Base-by-base conservation (phyloP, 495 filamentous ascomycete species). In the Podospora tetraspora region DNA sequence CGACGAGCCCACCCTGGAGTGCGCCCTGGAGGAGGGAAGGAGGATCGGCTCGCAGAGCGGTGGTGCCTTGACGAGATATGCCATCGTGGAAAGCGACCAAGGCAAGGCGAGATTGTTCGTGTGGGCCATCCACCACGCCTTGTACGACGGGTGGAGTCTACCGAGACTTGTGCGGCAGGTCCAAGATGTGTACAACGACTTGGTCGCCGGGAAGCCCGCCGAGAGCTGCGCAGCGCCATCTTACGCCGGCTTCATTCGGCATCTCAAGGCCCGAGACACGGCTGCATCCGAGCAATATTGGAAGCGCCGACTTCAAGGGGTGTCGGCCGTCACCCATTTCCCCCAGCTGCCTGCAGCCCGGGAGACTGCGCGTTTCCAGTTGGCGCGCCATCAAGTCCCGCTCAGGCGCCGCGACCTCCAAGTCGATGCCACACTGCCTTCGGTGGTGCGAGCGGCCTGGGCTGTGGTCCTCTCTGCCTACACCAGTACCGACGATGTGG, bases 131-230 rank as follows among this genome's bases (percentile, higher is more conserved):
- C 88, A 90, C 66, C 88, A 91, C 70, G 83, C 85, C 1, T 72
- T 91, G 5, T 91, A 89, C 71, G 89, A 91, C 67, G 87, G 87
- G 27, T 90, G 86, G 86, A 85, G 81, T 12, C 74, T 85, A 58
- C 75, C 78, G 3, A 67, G 86, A 0, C 77, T 89, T 30, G 75
- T 83, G 4, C 71, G 84, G 3, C 76, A 79, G 61, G 81, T 86
- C 19, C 77, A 79, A 52, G 73, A 72, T 3, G 16, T 70, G 11
- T 80, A 81, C 62, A 34, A 52, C 29, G 11, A 56, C 2, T 56
- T 56, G 32, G 34, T 27, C 32, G 22, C 62, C 16, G 32, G 62
- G 19, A 7, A 62, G 60, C 11, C 60, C 13, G 30, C 27, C 12
- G 62, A 64, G 30, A 64, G 25, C 63, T 66, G 29, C 52, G 25